phyloP scores from a whole-genome alignment of 1,139 yeast species.

The Kurtzmaniella quercitrusa region DNA sequence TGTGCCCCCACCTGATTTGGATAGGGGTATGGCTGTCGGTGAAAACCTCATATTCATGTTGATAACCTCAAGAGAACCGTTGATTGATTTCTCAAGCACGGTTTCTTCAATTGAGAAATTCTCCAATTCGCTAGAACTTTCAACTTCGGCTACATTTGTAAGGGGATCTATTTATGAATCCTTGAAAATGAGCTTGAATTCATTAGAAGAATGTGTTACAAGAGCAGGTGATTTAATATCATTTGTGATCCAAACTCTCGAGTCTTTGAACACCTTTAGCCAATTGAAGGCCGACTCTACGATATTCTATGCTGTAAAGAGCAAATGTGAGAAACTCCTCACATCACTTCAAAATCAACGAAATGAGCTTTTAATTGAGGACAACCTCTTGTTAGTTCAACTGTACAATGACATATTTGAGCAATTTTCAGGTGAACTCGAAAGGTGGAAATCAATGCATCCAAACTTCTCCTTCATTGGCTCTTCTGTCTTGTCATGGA shows the following conservation, averaged over 20 bases:
- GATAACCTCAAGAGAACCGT: conserved; percentile 46
- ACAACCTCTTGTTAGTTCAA: conserved; percentile 12
- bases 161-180: conserved; percentile 17
- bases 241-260: conserved; percentile 36
- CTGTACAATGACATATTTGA: conserved; percentile 15
- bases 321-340: conserved; percentile 9
- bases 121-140: conserved; percentile 14
- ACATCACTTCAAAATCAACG: neutral
- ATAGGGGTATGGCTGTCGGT: conserved; percentile 72
- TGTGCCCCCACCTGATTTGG: conserved; percentile 70
- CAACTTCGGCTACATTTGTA: conserved; percentile 11
- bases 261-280: conserved; percentile 15
- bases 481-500: conserved; percentile 41
- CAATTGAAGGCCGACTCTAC: neutral
- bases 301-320: conserved; percentile 19
- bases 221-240: conserved; percentile 52
- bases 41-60: conserved; percentile 65
- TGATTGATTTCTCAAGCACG: conserved; percentile 26
- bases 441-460: conserved; percentile 26
- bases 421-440: conserved; percentile 16
- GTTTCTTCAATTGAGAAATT: conserved; percentile 10
- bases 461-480: conserved; percentile 39
- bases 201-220: conserved; percentile 14
- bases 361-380: neutral
- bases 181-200: conserved; percentile 14